phyloP scores from a whole-genome alignment of 2,329 filamentous ascomycete genomes.

The Colletotrichum sp. region DNA sequence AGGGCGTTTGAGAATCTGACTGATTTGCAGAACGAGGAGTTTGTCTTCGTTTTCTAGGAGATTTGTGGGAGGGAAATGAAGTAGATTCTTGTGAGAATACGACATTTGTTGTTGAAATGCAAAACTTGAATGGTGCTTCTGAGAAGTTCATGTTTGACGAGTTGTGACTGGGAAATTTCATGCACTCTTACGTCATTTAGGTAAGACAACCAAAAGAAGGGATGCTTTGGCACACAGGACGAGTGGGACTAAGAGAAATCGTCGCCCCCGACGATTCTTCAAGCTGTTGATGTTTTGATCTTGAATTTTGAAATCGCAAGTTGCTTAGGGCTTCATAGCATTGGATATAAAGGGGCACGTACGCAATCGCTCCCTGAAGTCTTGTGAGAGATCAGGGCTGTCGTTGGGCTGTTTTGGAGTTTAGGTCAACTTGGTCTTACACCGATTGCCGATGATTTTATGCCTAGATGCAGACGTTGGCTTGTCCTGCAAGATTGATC shows the following conservation, averaged over 20 bases:
- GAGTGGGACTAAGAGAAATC: background rate
- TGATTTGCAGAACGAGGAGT: slow-evolving; percentile 67
- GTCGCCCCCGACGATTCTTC: background rate
- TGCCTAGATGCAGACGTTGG: background rate
- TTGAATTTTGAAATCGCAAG: background rate
- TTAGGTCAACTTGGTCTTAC: no score
- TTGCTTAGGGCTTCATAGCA: background rate
- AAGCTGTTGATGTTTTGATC: background rate
- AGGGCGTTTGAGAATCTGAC: slow-evolving; percentile 64
- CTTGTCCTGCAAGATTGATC: background rate
- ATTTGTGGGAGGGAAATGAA: no score
- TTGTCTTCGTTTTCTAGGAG: slow-evolving; percentile 58
- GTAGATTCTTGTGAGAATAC: background rate
- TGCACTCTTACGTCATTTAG: accelerated
- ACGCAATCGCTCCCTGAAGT: background rate
- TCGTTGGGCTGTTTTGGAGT: background rate
- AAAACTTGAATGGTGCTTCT: background rate
- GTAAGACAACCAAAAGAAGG: background rate
- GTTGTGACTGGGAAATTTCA: background rate
- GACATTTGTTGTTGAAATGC: accelerated
- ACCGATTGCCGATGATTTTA: background rate
- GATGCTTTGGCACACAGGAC: background rate
- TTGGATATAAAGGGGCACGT: background rate
- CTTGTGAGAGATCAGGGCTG: background rate
- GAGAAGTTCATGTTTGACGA: background rate